Conservation (phyloP, 306 rosid genomes). For the Senna siamea region DNA sequence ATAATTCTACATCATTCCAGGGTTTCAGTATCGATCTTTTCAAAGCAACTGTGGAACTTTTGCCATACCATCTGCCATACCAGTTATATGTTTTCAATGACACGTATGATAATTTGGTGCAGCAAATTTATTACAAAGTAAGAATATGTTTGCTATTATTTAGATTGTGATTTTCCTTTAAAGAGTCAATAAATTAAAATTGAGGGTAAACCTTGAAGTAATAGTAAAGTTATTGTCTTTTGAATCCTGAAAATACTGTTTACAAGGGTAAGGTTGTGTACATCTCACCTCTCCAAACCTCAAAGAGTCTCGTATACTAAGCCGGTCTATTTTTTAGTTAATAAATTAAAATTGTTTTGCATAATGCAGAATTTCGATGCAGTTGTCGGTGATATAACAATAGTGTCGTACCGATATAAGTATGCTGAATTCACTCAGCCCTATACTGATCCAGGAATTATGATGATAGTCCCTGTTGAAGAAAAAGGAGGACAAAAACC, state of each 20-base stretch:
- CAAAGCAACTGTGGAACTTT: slow-evolving; percentile 31
- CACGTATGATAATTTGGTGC: slow-evolving; percentile 47
- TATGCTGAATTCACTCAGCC: slow-evolving; percentile 50
- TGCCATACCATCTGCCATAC: slow-evolving; percentile 35
- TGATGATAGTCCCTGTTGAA: slow-evolving; percentile 56
- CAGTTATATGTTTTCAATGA: slow-evolving; percentile 35
- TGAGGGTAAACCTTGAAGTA: too few species aligned
- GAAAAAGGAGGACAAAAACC: slow-evolving; percentile 29
- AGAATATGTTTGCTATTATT: too few species aligned
- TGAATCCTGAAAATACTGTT: too few species aligned
- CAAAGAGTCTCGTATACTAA: too few species aligned
- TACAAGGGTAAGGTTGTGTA: too few species aligned
- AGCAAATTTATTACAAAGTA: slow-evolving; percentile 41
- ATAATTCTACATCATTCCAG: neutral
- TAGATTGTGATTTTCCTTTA: too few species aligned
- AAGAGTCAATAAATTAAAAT: too few species aligned
- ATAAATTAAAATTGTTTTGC: too few species aligned
- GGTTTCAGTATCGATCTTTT: slow-evolving; percentile 48
- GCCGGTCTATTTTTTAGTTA: too few species aligned
- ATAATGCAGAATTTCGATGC: slow-evolving; percentile 43
- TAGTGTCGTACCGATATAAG: slow-evolving; percentile 37
- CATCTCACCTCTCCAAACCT: too few species aligned
- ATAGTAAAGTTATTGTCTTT: too few species aligned
- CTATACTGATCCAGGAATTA: slow-evolving; percentile 51
- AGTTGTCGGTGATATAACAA: slow-evolving; percentile 54